A percentile compares a stretch with the other conserved stretches of the same genome.
Conservation (phyloP, 768 basidiomycete genomes). For the Sarcodon sp. region DNA sequence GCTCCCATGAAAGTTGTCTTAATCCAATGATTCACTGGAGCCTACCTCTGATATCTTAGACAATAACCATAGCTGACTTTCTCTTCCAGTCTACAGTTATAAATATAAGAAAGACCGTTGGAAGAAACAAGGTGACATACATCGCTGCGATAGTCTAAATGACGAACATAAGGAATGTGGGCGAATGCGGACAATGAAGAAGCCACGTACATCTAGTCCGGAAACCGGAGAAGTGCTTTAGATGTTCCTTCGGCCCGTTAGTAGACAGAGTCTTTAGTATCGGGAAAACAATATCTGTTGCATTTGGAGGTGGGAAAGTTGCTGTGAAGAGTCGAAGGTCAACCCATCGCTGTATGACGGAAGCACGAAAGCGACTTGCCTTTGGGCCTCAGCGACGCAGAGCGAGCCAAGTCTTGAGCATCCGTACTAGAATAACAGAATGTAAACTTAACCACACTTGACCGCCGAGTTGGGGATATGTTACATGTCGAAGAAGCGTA, state of each 20-base stretch:
- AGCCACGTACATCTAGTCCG: conserved; percentile 51
- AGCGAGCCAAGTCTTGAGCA: conserved; percentile 4
- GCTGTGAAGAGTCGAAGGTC: conserved; percentile 18
- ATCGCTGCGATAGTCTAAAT: conserved; percentile 60
- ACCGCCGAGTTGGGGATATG: conserved; percentile 7
- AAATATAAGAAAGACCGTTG: neutral
- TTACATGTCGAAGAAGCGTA: conserved; percentile 85
- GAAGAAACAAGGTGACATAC: conserved; percentile 20
- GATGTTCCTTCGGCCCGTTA: conserved; percentile 48
- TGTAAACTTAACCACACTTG: conserved; percentile 3
- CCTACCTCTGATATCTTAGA: conserved; percentile 51
- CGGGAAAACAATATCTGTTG: conserved; percentile 41
- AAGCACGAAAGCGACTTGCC: neutral
- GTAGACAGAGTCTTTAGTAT: conserved; percentile 60
- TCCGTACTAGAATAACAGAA: conserved; percentile 8
- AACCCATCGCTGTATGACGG: neutral
- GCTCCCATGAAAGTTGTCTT: conserved; percentile 1
- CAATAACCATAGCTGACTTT: conserved; percentile 72
- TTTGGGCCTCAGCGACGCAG: no score
- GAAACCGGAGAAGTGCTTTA: conserved; percentile 59
- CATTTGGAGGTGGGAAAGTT: conserved; percentile 45
- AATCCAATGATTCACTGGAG: neutral
- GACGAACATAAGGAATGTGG: conserved; percentile 11
- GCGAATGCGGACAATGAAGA: conserved; percentile 2
- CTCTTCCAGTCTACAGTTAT: conserved; percentile 45